Evolutionary conservation across 2,329 filamentous ascomycete genomes (phyloP), one percentile per base, ranked within the genome.

Genomic region (Xylariaceae sp.): DNA sequence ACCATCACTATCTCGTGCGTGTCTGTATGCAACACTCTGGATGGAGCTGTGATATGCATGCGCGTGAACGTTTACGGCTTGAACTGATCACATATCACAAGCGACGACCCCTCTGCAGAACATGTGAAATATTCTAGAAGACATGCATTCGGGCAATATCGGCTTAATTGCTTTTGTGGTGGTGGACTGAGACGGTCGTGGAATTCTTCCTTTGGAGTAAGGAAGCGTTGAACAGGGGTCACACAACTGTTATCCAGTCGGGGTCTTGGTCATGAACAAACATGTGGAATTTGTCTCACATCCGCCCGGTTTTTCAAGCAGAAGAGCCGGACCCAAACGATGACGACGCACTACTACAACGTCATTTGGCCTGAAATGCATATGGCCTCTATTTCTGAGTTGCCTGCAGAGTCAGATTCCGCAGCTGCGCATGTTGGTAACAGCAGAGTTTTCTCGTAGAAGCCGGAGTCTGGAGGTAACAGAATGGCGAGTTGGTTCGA

Each of bases 121-220:
- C 36, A 27, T 11, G 47, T 48, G 22, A 39, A 44, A 12, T 27
- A 15, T 46, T 48, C 42, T 51, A 47, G 49, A 55, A 51, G 15
- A 44, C 6, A 46, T 30, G 32, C 43, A 45, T 45, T 53, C 55
- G 51, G 48, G 50, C 55, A 53, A 50, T 48, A 44, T 55, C 54
- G 54, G 54, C 54, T 54, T 54, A 44, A 47, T 49, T 45, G n/a
- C n/a, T 40, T 44, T 32, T 44, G 39, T 45, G 46, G 35, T 44
- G 27, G 41, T 49, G n/a, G 41, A 52, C 32, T 15, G 43, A 45
- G 33, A 44, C 38, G 27, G 22, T 42, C 14, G 31, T 30, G 41
- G 39, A 40, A 18, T 15, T 7, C 17, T 4, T 27, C 4, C 22
- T 17, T 38, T 38, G 15, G 12, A 38, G 31, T 30, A 35, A 42